Evolutionary conservation across 2,329 filamentous ascomycete genomes (phyloP).

Genomic region (Aureobasidium sp.): DNA sequence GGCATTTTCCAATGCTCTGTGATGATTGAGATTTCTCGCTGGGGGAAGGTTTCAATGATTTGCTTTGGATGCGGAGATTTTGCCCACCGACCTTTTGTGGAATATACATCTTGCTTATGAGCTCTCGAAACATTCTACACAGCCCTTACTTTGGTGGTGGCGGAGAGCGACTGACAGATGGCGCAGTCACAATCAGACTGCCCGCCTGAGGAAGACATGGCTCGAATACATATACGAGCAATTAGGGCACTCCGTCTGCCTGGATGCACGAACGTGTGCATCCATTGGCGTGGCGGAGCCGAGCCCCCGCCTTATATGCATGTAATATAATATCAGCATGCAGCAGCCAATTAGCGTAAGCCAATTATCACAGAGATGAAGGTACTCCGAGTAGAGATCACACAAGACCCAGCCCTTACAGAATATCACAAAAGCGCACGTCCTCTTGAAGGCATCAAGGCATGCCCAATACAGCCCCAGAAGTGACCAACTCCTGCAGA

Average conservation of each 20-base stretch:
- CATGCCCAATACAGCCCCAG: not conserved
- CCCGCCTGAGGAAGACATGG: not conserved
- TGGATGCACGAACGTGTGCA: not conserved
- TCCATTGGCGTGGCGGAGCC: not conserved
- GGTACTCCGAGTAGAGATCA: not conserved
- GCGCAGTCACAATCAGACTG: not conserved
- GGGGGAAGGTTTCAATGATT: not conserved
- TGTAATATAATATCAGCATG: not conserved
- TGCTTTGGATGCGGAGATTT: not conserved
- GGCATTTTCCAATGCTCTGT: not conserved
- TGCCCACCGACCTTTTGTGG: not conserved
- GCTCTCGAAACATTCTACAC: not conserved
- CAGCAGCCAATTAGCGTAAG: not conserved
- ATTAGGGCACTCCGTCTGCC: not conserved
- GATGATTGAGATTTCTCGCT: not conserved
- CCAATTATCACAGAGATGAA: not conserved
- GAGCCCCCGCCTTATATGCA: not conserved
- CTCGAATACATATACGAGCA: not conserved
- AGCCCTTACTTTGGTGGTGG: not conserved
- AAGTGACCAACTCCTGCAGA: too few relatives aligned
- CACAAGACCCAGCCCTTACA: not conserved
- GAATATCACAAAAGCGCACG: not conserved
- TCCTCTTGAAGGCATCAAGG: too few relatives aligned
- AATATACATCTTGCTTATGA: conserved; percentile 9
- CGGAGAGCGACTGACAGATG: not conserved